These are phyloP conservation scores for Apophysomyces ossiformis DNA, from an alignment of 371 early-diverging fungal species.

Conservation along the genomic window DNA sequence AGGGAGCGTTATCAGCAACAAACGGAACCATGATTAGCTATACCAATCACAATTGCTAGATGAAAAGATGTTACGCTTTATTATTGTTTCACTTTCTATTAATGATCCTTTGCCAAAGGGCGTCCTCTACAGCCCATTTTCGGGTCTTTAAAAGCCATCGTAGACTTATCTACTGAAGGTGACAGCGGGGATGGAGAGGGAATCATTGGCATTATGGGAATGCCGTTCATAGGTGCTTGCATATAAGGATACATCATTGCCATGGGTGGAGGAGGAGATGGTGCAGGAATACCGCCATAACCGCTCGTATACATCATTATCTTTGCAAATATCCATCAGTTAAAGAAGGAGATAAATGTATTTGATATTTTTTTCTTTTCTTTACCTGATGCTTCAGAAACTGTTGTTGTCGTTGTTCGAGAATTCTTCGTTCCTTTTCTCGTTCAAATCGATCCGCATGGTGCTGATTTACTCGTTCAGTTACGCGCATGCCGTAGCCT, in stretches of 20 bases:
- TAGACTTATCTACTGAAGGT: constrained; percentile 14
- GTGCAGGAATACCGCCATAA: constrained; percentile 21
- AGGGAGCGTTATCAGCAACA: no score
- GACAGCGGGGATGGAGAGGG: constrained; percentile 21
- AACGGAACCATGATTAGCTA: no score
- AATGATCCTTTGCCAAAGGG: constrained; percentile 8
- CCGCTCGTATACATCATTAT: constrained; percentile 53
- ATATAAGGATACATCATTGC: constrained; percentile 34
- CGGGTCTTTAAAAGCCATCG: constrained; percentile 13
- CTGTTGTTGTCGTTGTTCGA: constrained; percentile 57
- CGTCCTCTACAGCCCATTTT: constrained; percentile 10
- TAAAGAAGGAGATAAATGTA: not conserved
- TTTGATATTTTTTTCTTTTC: not conserved
- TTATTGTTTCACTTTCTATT: not conserved
- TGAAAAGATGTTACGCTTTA: not conserved
- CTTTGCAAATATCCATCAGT: constrained; percentile 19
- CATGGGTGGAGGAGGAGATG: constrained; percentile 24
- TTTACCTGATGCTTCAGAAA: constrained; percentile 51
- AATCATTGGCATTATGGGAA: constrained; percentile 19
- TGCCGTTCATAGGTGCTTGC: constrained; percentile 26
- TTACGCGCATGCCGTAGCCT: constrained; percentile 38
- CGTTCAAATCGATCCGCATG: constrained; percentile 45
- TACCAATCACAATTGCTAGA: no score
- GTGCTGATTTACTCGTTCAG: constrained; percentile 44
- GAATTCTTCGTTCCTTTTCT: constrained; percentile 49